phyloP scores from a whole-genome alignment of 2,329 filamentous ascomycete genomes.

The Neofusicoccum sp. region DNA sequence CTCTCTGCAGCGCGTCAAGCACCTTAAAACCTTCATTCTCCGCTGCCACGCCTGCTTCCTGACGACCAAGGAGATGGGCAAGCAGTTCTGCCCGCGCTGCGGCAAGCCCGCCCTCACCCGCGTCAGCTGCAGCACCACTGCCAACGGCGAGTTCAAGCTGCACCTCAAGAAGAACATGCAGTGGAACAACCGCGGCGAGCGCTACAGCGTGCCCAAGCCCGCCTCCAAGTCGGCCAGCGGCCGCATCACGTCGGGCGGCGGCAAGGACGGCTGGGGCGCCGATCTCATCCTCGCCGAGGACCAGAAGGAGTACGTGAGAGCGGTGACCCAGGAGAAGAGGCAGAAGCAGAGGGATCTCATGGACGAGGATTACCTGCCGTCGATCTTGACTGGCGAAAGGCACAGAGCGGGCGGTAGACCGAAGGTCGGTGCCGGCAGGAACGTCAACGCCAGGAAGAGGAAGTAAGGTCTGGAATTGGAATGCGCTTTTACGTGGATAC shows the following conservation, averaged over 20 bases:
- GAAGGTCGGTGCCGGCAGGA: conserved; percentile 79
- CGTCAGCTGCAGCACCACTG: conserved; percentile 80
- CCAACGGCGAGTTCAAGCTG: conserved; percentile 75
- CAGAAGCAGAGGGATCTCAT: conserved; percentile 77
- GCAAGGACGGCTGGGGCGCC: conserved; percentile 82
- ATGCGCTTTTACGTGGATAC: background rate
- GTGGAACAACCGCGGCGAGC: conserved; percentile 90
- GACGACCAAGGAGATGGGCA: conserved; percentile 76
- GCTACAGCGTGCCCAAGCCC: conserved; percentile 90
- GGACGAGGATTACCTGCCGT: conserved; percentile 90
- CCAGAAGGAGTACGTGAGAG: conserved; percentile 83
- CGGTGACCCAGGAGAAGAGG: conserved; percentile 62
- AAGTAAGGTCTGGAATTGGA: conserved; percentile 12
- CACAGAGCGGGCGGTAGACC: conserved; percentile 64
- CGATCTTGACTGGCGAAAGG: conserved; percentile 78
- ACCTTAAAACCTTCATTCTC: conserved; percentile 83
- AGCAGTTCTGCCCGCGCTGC: conserved; percentile 91
- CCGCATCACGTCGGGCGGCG: conserved; percentile 63
- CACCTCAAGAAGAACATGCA: conserved; percentile 94
- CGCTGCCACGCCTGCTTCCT: conserved; percentile 81
- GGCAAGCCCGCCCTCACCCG: conserved; percentile 84
- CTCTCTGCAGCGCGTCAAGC: conserved; percentile 73
- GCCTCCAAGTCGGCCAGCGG: conserved; percentile 77
- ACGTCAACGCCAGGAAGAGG: conserved; percentile 76
- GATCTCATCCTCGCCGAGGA: conserved; percentile 87